Evolutionary conservation across 2,329 filamentous ascomycete species (phyloP), one percentile per base, ranked within the genome.

Genomic region (Nemania sp.): DNA sequence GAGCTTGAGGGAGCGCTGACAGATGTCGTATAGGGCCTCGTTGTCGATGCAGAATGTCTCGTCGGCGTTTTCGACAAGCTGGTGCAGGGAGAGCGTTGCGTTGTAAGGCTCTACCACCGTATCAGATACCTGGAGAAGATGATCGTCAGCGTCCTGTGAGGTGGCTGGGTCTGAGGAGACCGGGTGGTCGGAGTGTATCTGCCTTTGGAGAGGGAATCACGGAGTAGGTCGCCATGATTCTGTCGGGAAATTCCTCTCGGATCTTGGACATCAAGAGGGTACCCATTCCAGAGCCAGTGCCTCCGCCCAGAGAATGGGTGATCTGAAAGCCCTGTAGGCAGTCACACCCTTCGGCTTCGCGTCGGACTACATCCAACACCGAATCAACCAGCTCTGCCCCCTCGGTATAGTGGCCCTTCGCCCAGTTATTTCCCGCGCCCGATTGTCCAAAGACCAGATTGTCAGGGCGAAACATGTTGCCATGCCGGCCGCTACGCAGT

Each of bases 1-100:
- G 74, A 99, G 90, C 90, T 99, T 99, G 66, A 99, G 88, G 61
- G 94, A 99, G 75, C 93, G 90, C 91, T 97, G 97, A 90, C 94
- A 99, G 72, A 99, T 99, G 74, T 99, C 94, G 84, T 99, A 99
- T 68, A 99, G 87, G 76, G 94, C 94, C 86, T 99, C 93, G 84
- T 99, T 99, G 78, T 99, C 94, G 77, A 99, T 99, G 82, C 94
- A 99, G 88, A 97, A 99, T 75, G 94, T 99, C 89, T 95, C 92
- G 76, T 99, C 94, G 45, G 94, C 97, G 88, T 99, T 97, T 86
- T 99, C 94, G 68, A 99, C 94, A 68, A 99, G 85, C 84, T 99
- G 94, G 81, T 99, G 94, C 67, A 99, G 85, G 70, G 94, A 99
- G 70, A 99, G 90, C 60, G 94, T 99, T 72, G 94, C 94, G 81